Percentiles rank a stretch among this genome's conserved stretches.
phyloP scores from a whole-genome alignment of 768 basidiomycete genomes.

The Leccinum arenicola region DNA sequence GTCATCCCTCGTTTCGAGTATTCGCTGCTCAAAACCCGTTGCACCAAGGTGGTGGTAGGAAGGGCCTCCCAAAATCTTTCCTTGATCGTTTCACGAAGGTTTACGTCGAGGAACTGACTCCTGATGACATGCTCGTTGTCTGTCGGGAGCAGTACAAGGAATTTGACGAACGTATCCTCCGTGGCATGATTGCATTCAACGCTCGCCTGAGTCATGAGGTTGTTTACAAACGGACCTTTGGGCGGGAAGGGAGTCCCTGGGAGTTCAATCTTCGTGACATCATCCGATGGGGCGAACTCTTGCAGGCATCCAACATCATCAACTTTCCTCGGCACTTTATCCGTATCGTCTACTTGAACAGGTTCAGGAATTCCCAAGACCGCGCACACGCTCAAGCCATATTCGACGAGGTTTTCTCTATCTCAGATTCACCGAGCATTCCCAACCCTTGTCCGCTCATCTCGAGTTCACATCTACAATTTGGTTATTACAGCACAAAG shows the following conservation, averaged over 20 bases:
- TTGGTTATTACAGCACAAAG: slow-evolving; percentile 57
- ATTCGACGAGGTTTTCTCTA: slow-evolving; percentile 53
- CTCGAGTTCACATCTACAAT: slow-evolving; percentile 50
- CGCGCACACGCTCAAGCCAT: slow-evolving; percentile 47
- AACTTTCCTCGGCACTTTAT: slow-evolving; percentile 62
- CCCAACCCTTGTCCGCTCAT: slow-evolving; percentile 35
- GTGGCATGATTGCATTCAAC: slow-evolving; percentile 83
- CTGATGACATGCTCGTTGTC: slow-evolving; percentile 74
- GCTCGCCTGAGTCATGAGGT: slow-evolving; percentile 64
- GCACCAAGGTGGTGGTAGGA: slow-evolving; percentile 93
- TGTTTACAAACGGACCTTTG: slow-evolving; percentile 63
- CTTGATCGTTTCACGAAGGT: slow-evolving; percentile 99
- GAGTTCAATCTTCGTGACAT: slow-evolving; percentile 98
- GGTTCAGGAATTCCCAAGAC: slow-evolving; percentile 79
- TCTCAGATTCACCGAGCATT: slow-evolving; percentile 33
- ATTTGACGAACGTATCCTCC: slow-evolving; percentile 50
- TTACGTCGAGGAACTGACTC: slow-evolving; percentile 80
- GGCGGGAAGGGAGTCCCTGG: slow-evolving; percentile 85
- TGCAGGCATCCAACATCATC: slow-evolving; percentile 31
- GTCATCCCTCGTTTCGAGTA: slow-evolving; percentile 93
- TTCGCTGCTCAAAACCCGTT: slow-evolving; percentile 98
- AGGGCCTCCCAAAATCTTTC: slow-evolving; percentile 96
- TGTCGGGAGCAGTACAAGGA: slow-evolving; percentile 72
- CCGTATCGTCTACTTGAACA: slow-evolving; percentile 73
- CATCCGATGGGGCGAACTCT: slow-evolving; percentile 77